phyloP scores from a whole-genome alignment of 2,329 filamentous ascomycete genomes.

The Coniochaeta sp. region DNA sequence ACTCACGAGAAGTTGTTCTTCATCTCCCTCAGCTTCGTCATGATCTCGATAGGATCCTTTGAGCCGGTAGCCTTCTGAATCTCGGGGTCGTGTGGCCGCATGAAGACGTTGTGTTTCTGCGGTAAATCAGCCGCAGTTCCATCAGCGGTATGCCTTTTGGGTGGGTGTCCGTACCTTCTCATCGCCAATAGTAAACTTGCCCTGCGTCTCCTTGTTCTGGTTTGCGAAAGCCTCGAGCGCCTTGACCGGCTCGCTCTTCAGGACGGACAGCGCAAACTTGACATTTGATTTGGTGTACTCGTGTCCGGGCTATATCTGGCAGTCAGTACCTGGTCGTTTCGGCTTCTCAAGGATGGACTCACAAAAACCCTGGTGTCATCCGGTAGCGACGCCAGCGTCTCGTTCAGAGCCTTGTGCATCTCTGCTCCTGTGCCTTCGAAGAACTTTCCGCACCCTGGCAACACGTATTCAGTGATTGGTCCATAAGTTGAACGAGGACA shows the following conservation, averaged over 20 bases:
- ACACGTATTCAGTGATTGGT: neutral
- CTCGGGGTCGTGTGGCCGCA: slow-evolving; percentile 78
- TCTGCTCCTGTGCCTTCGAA: slow-evolving; percentile 86
- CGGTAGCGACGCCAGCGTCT: slow-evolving; percentile 70
- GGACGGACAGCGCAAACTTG: slow-evolving; percentile 73
- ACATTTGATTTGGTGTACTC: slow-evolving; percentile 98
- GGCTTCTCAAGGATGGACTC: slow-evolving; percentile 23
- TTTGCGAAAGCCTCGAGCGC: slow-evolving; percentile 71
- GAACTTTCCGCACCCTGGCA: slow-evolving; percentile 79
- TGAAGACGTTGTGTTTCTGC: slow-evolving; percentile 91
- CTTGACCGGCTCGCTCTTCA: slow-evolving; percentile 67
- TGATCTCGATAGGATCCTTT: slow-evolving; percentile 73
- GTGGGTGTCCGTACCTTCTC: slow-evolving; percentile 67
- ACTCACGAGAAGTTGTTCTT: slow-evolving; percentile 71
- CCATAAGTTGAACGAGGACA: no score
- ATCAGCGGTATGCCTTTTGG: neutral
- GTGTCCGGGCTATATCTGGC: slow-evolving; percentile 64
- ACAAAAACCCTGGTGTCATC: slow-evolving; percentile 91
- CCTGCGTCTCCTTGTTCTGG: slow-evolving; percentile 80
- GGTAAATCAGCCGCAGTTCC: neutral
- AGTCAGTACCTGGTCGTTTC: neutral
- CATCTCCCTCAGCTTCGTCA: slow-evolving; percentile 79
- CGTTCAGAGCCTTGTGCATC: slow-evolving; percentile 91
- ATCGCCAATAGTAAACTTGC: slow-evolving; percentile 92
- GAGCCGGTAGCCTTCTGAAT: slow-evolving; percentile 80